Conservation (phyloP, 768 basidiomycete genomes). For the Lactarius hatsudake region DNA sequence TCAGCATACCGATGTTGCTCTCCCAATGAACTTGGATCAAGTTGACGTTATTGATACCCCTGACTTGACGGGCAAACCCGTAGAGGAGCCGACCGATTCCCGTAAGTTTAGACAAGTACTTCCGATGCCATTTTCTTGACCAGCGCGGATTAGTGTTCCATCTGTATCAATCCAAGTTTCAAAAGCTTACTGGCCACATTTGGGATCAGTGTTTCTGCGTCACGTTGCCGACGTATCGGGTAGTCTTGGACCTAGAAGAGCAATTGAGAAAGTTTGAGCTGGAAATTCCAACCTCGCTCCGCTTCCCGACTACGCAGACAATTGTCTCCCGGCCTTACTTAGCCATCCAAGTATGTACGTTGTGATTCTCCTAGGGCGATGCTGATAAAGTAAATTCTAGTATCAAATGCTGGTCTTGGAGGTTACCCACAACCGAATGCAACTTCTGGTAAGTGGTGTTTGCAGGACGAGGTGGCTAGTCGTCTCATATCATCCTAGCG, state of each 20-base stretch:
- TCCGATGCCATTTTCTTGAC: neutral
- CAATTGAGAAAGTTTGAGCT: conserved; percentile 28
- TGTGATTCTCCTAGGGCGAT: neutral
- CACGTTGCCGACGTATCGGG: conserved; percentile 27
- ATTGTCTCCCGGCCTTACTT: conserved; percentile 27
- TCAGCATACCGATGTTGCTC: conserved; percentile 28
- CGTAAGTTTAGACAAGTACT: conserved; percentile 14
- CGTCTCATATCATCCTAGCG: conserved; percentile 12
- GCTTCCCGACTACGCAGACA: conserved; percentile 25
- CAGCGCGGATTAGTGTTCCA: conserved; percentile 21
- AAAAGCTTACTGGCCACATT: conserved; percentile 22
- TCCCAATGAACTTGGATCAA: conserved; percentile 31
- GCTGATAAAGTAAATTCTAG: conserved; percentile 13
- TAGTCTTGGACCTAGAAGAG: conserved; percentile 28
- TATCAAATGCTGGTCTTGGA: conserved; percentile 21
- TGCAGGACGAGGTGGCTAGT: neutral
- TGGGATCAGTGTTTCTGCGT: conserved; percentile 31
- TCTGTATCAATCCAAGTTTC: conserved; percentile 19
- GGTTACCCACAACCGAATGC: conserved; percentile 16
- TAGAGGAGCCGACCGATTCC: conserved; percentile 28
- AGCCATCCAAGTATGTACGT: conserved; percentile 21
- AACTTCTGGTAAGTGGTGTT: conserved; percentile 22
- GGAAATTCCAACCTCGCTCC: conserved; percentile 27
- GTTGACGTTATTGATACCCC: conserved; percentile 21
- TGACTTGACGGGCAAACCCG: conserved; percentile 24